Conservation (phyloP, 352 stramenopile genomes). For the Nothophytophthora sp. region DNA sequence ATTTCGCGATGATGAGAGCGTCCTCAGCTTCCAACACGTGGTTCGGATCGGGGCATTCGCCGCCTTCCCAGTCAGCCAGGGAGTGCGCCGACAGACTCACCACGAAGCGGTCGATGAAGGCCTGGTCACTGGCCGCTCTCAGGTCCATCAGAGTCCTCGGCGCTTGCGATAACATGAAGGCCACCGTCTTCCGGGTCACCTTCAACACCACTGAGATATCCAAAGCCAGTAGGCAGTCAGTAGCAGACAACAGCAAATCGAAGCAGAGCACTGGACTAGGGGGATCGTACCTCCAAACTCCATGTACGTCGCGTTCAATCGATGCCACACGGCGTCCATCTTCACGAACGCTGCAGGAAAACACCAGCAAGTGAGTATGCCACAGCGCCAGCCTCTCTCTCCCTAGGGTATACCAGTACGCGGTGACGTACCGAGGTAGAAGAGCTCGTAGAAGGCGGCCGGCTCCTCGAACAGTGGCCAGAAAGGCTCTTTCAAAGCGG, state of each 20-base stretch:
- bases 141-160: slow-evolving; percentile 61
- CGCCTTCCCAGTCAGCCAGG: slow-evolving; percentile 67
- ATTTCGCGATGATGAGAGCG: slow-evolving; percentile 42
- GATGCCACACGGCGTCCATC: slow-evolving; percentile 83
- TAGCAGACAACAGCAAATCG: neutral
- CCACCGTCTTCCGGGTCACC: slow-evolving; percentile 56
- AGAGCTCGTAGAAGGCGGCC: slow-evolving; percentile 83
- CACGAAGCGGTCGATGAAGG: slow-evolving; percentile 76
- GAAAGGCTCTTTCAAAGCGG: slow-evolving; percentile 36
- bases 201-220: slow-evolving; percentile 71
- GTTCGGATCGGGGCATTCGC: slow-evolving; percentile 73
- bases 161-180: slow-evolving; percentile 57
- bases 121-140: slow-evolving; percentile 47
- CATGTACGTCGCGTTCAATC: slow-evolving; percentile 85
- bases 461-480: slow-evolving; percentile 87
- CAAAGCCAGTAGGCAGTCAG: neutral
- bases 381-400: neutral
- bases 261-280: neutral
- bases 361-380: neutral
- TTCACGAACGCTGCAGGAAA: slow-evolving; percentile 62
- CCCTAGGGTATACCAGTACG: neutral
- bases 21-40: slow-evolving; percentile 62
- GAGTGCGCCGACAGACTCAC: slow-evolving; percentile 45
- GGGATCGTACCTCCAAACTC: slow-evolving; percentile 69
- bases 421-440: slow-evolving; percentile 40